Conservation (phyloP, 768 basidiomycete genomes). For the Cytidiella melzeri region DNA sequence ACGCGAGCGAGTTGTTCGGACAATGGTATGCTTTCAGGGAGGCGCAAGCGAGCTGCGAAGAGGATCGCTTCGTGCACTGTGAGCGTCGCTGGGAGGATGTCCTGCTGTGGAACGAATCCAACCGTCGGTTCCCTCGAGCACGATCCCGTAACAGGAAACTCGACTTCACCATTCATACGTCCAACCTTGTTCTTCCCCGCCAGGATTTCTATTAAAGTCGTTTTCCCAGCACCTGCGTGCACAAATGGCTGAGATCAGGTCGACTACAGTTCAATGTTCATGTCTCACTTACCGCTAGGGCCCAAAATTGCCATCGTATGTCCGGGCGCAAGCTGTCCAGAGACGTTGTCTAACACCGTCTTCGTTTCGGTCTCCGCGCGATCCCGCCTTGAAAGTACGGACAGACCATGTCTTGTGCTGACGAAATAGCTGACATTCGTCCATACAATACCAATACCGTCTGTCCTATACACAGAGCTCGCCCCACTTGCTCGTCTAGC, state of each 20-base stretch:
- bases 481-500: slow-evolving; percentile 41
- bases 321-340: slow-evolving; percentile 68
- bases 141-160: slow-evolving; percentile 36
- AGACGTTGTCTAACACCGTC: slow-evolving; percentile 63
- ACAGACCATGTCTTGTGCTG: slow-evolving; percentile 18
- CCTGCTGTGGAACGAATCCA: slow-evolving; percentile 85
- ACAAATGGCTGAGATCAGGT: background rate
- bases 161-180: slow-evolving; percentile 54
- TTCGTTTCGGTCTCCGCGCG: slow-evolving; percentile 40
- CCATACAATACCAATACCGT: slow-evolving; percentile 68
- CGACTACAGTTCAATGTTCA: too few relatives aligned
- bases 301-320: slow-evolving; percentile 90
- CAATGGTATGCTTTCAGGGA: slow-evolving; percentile 66
- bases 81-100: slow-evolving; percentile 66
- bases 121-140: slow-evolving; percentile 17
- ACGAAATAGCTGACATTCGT: slow-evolving; percentile 61
- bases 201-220: slow-evolving; percentile 86
- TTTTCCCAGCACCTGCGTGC: slow-evolving; percentile 80
- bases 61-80: slow-evolving; percentile 57
- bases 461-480: slow-evolving; percentile 28
- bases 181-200: slow-evolving; percentile 81
- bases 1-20: slow-evolving; percentile 64
- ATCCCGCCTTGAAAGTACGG: slow-evolving; percentile 9
- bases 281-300: slow-evolving; percentile 67
- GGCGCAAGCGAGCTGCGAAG: slow-evolving; percentile 79